phyloP scores from a whole-genome alignment of 306 rosid genomes.

The Vachellia collinsii region DNA sequence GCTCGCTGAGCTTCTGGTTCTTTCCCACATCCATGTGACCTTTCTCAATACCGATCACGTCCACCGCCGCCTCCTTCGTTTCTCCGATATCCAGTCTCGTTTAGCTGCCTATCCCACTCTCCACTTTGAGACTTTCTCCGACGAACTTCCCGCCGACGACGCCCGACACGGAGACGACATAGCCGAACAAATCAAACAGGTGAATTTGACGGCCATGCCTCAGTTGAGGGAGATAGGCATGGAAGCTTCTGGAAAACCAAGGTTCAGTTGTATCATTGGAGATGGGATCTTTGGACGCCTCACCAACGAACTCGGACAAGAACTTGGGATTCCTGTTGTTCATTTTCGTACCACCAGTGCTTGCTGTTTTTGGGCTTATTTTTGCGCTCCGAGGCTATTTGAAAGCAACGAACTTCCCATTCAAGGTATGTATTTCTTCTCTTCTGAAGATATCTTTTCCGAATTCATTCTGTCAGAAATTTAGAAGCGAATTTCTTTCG shows the following conservation, averaged over 20 bases:
- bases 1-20: conserved; percentile 46
- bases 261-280: conserved; percentile 31
- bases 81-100: conserved; percentile 4
- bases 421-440: conserved; percentile 23
- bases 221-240: conserved; percentile 30
- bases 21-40: conserved; percentile 34
- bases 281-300: conserved; percentile 39
- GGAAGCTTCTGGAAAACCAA: neutral
- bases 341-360: conserved; percentile 42
- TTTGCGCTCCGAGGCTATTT: conserved; percentile 27
- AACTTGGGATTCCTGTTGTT: conserved; percentile 37
- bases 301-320: conserved; percentile 24
- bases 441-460: no score
- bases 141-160: conserved; percentile 38
- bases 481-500: neutral
- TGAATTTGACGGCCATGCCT: conserved; percentile 14
- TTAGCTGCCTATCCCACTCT: conserved; percentile 33
- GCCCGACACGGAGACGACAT: neutral
- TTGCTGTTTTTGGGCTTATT: conserved; percentile 41
- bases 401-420: conserved; percentile 42
- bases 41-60: conserved; percentile 37
- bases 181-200: neutral
- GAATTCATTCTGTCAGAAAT: neutral
- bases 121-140: conserved; percentile 40
- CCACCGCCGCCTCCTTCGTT: conserved; percentile 33